These are phyloP conservation scores for Corinectria fuckeliana DNA, from an alignment of 2,329 filamentous ascomycete species.

Conservation along the genomic window DNA sequence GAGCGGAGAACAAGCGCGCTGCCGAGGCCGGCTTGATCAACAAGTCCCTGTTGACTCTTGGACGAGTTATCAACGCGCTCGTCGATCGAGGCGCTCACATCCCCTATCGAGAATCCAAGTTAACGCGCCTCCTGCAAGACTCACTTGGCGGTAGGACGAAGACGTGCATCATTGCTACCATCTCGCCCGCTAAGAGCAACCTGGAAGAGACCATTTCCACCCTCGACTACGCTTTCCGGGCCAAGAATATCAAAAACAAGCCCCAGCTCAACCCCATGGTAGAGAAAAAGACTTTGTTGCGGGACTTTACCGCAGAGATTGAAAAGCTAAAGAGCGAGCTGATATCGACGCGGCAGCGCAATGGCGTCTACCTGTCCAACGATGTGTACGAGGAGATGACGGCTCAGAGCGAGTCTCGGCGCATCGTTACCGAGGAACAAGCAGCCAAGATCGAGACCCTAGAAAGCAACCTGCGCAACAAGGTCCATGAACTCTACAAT, in stretches of 20 bases:
- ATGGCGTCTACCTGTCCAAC: conserved; percentile 91
- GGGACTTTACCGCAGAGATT: conserved; percentile 90
- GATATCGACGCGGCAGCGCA: conserved; percentile 89
- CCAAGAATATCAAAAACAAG: conserved; percentile 98
- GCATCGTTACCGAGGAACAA: conserved; percentile 92
- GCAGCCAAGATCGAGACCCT: conserved; percentile 90
- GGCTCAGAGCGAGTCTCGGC: conserved; percentile 87
- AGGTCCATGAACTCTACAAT: conserved; percentile 88
- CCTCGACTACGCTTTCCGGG: conserved; percentile 94
- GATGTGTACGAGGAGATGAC: conserved; percentile 91
- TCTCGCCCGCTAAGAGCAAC: conserved; percentile 94
- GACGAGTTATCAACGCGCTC: conserved; percentile 95
- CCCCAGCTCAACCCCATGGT: conserved; percentile 92
- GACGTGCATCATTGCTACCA: conserved; percentile 97
- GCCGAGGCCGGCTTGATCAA: conserved; percentile 97
- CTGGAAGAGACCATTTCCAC: conserved; percentile 98
- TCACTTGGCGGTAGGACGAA: conserved; percentile 95
- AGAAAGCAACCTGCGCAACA: conserved; percentile 89
- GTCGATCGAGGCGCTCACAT: conserved; percentile 92
- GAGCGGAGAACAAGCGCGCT: conserved; percentile 96
- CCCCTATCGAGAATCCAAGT: conserved; percentile 90
- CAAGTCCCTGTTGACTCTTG: conserved; percentile 93
- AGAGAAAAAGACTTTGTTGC: conserved; percentile 90
- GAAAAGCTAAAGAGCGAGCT: conserved; percentile 94
- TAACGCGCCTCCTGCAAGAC: conserved; percentile 93